Evolutionary conservation across 2,329 filamentous ascomycete genomes (phyloP).

Genomic region (Geoglossum cookeanum): DNA sequence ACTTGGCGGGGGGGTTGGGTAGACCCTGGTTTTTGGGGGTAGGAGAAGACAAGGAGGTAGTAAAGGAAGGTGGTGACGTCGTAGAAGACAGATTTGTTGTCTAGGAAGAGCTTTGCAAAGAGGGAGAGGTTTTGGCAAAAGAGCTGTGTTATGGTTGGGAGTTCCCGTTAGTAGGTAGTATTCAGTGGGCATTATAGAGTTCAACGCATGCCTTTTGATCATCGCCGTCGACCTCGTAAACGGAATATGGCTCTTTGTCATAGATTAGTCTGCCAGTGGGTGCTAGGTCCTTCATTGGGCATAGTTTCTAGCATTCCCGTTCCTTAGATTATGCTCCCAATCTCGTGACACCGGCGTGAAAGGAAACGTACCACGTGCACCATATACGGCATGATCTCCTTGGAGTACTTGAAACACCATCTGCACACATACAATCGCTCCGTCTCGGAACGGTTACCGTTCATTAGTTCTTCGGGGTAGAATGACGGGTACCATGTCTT

Average conservation of each 20-base stretch:
- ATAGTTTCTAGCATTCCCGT: slow-evolving; percentile 22
- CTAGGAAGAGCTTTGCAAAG: slow-evolving; percentile 92
- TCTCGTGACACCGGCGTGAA: not conserved
- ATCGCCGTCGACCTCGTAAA: slow-evolving; percentile 88
- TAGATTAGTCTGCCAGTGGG: slow-evolving; percentile 61
- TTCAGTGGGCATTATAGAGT: not conserved
- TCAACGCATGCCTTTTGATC: slow-evolving; percentile 36
- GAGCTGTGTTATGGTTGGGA: slow-evolving; percentile 24
- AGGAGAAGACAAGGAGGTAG: slow-evolving; percentile 68
- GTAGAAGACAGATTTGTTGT: slow-evolving; percentile 97
- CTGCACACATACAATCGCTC: slow-evolving; percentile 66
- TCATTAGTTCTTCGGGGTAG: slow-evolving; percentile 48
- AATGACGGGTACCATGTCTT: slow-evolving; percentile 86
- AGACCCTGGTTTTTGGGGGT: slow-evolving; percentile 18
- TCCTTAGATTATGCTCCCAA: not conserved
- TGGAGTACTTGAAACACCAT: slow-evolving; percentile 87
- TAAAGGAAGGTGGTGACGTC: slow-evolving; percentile 90
- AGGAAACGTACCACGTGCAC: slow-evolving; percentile 24
- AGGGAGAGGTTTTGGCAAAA: slow-evolving; percentile 92
- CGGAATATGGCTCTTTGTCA: slow-evolving; percentile 57
- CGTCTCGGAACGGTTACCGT: slow-evolving; percentile 24
- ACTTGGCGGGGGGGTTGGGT: slow-evolving; percentile 29
- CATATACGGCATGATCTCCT: slow-evolving; percentile 28
- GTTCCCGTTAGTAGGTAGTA: not conserved
- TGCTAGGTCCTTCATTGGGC: slow-evolving; percentile 20